Evolutionary conservation across 2,329 filamentous ascomycete species (phyloP), one percentile per base, ranked within the genome.

Genomic region (Colletotrichum incanum): DNA sequence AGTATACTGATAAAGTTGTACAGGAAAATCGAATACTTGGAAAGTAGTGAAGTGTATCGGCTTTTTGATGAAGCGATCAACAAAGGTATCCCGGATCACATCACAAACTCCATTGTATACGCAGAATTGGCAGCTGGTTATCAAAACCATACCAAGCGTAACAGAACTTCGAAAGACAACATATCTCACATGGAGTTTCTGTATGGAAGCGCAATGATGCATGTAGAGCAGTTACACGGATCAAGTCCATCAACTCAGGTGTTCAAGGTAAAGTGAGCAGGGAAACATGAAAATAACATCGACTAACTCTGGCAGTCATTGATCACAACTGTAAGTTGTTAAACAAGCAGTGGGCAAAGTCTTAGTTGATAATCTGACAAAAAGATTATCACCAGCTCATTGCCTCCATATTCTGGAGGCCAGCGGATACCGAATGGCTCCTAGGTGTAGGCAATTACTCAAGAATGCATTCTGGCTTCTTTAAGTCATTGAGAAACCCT

Each of bases 401-500:
- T 55, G 34, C 49, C 2, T 64, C 61, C 2, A 12, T 28, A 5
- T 23, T 41, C 11, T 41, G 50, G 20, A 43, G 9, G 23, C n/a
- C 5, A 23, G 34, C n/a, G 23, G 31, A 55, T 20, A 55, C 49
- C 7, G 18, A 23, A 7, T 64, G 61, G 49, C 18, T 43, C 8
- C 61, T 64, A 1, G 49, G 61, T 8, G n/a, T 23, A n/a, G n/a
- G n/a, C n/a, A n/a, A n/a, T n/a, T n/a, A n/a, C n/a, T n/a, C n/a
- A n/a, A 43, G 6, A 23, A 54, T 18, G 61, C 61, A 1, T 43
- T 55, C 37, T 55, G 61, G 61, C 14, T 64, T 14, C 61, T 64
- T 28, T 64, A 55, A 18, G 26, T 11, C 1, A 43, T 55, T 2
- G 61, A 64, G 28, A 64, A 64, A 20, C 34, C 61, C 2, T 64